Conservation (phyloP, 805 yeast species). For the Wickerhamomyces hampshirensis region DNA sequence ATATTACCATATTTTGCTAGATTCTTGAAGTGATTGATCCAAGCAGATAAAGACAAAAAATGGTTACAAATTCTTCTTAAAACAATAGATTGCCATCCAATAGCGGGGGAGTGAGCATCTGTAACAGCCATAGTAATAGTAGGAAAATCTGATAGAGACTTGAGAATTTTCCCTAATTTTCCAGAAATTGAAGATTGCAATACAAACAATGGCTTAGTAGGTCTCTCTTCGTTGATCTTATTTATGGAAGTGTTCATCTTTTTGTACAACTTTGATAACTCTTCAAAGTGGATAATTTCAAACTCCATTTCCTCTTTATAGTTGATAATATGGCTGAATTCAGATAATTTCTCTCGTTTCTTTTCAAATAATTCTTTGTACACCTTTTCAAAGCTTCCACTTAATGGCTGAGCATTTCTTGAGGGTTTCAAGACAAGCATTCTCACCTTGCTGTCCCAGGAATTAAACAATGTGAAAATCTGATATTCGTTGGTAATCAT, state of each 20-base stretch:
- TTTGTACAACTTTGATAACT: conserved; percentile 49
- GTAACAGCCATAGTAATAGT: conserved; percentile 54
- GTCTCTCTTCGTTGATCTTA: conserved; percentile 58
- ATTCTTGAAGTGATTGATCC: conserved; percentile 62
- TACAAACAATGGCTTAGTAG: conserved; percentile 58
- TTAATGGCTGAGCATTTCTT: conserved; percentile 57
- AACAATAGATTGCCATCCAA: conserved; percentile 76
- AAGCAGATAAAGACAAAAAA: conserved; percentile 64
- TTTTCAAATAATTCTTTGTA: conserved; percentile 49
- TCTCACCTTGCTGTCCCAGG: conserved; percentile 49
- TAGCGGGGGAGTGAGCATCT: conserved; percentile 60
- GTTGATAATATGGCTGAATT: conserved; percentile 42
- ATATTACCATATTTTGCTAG: conserved; percentile 70
- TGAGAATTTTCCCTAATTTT: conserved; percentile 42
- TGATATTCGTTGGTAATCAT: conserved; percentile 71
- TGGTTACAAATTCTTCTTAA: conserved; percentile 64
- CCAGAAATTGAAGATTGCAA: conserved; percentile 66
- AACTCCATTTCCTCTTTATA: conserved; percentile 51
- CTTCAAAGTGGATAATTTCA: conserved; percentile 50
- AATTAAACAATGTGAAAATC: conserved; percentile 59
- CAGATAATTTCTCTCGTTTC: conserved; percentile 41
- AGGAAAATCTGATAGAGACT: conserved; percentile 53
- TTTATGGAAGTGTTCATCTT: conserved; percentile 50
- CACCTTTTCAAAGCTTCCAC: conserved; percentile 45
- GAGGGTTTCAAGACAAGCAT: conserved; percentile 68